Percentiles rank a stretch among this genome's conserved stretches.
Conservation (phyloP, 2,329 filamentous ascomycete genomes). For the Chalara sp. region DNA sequence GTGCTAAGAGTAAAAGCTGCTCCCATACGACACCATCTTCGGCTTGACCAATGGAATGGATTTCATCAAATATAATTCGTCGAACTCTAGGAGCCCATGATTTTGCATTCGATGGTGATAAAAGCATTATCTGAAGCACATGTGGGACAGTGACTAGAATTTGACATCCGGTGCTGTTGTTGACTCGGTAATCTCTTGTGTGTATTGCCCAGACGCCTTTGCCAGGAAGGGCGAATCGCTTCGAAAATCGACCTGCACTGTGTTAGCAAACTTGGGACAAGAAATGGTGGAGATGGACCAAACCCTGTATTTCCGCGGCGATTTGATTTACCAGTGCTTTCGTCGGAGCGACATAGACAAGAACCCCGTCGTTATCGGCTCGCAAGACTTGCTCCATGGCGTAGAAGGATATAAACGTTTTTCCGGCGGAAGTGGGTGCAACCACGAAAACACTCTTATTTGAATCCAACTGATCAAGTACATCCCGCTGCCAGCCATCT, state of each 20-base stretch:
- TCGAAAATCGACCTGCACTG: slow-evolving; percentile 50
- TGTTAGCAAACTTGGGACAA: background rate
- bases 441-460: slow-evolving; percentile 68
- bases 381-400: slow-evolving; percentile 72
- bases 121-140: slow-evolving; percentile 72
- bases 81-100: slow-evolving; percentile 62
- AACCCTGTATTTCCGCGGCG: slow-evolving; percentile 67
- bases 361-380: slow-evolving; percentile 58
- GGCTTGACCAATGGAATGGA: slow-evolving; percentile 71
- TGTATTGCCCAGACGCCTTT: slow-evolving; percentile 75
- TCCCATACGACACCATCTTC: slow-evolving; percentile 76
- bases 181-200: slow-evolving; percentile 68
- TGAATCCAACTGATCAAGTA: slow-evolving; percentile 66
- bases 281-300: background rate
- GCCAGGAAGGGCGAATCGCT: slow-evolving; percentile 47
- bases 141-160: slow-evolving; percentile 72
- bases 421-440: slow-evolving; percentile 72
- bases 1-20: slow-evolving; percentile 65
- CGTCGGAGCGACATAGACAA: slow-evolving; percentile 76
- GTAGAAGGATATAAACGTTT: slow-evolving; percentile 81
- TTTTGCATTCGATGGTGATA: slow-evolving; percentile 57
- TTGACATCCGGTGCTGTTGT: slow-evolving; percentile 66
- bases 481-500: slow-evolving; percentile 69
- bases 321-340: slow-evolving; percentile 82
- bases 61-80: slow-evolving; percentile 76